Evolutionary conservation across 177 flowering plant genomes (phyloP).

Genomic region (Vitis hybrid): DNA sequence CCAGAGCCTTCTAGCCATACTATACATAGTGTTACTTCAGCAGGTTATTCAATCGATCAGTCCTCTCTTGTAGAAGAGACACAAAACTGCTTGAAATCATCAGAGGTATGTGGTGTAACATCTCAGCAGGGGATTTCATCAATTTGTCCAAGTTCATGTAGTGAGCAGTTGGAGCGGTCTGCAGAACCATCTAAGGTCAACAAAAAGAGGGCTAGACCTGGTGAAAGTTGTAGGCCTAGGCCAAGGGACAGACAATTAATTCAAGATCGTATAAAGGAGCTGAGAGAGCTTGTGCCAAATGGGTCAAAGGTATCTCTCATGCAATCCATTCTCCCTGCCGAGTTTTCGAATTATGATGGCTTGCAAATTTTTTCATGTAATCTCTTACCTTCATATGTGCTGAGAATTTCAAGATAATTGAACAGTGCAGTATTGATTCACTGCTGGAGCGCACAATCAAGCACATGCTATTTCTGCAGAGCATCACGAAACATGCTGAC

Average conservation of each 20-base stretch:
- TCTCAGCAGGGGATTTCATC: conserved; percentile 48
- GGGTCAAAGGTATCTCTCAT: conserved; percentile 69
- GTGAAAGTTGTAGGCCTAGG: conserved; percentile 76
- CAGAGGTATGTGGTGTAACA: conserved; percentile 34
- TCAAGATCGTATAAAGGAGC: conserved; percentile 75
- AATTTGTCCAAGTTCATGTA: conserved; percentile 45
- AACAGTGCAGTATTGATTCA: conserved; percentile 91
- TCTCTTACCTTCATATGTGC: conserved; percentile 7
- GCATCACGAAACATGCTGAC: conserved; percentile 72
- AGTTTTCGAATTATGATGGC: neutral
- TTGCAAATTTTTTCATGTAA: conserved; percentile 1
- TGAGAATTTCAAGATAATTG: conserved; percentile 22
- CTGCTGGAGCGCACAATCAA: conserved; percentile 83
- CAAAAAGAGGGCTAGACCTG: conserved; percentile 76
- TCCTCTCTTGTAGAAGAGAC: conserved; percentile 26
- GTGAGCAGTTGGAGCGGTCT: conserved; percentile 47
- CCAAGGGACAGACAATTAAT: conserved; percentile 92
- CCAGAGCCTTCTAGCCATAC: conserved; percentile 34
- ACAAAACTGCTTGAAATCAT: conserved; percentile 33
- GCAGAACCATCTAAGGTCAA: conserved; percentile 40
- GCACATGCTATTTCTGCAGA: conserved; percentile 80
- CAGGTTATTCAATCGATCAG: conserved; percentile 32
- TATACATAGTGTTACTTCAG: conserved; percentile 30
- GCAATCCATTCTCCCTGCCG: neutral
- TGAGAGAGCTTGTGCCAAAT: conserved; percentile 85